phyloP scores from a whole-genome alignment of 148 eudicot species.

The Oxyria digyna region DNA sequence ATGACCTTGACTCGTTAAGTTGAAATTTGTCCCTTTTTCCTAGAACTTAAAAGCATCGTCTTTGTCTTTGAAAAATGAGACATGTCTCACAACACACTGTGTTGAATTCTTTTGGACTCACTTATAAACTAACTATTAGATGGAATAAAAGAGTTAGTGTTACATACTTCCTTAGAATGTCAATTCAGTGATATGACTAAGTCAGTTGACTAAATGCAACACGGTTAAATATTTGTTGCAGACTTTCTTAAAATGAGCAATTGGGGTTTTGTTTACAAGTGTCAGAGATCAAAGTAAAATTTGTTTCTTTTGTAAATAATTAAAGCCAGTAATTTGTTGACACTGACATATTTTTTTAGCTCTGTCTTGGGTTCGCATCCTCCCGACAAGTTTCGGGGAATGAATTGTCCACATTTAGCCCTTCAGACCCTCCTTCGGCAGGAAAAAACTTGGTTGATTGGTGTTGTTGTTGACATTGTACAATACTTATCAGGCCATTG shows the following conservation, averaged over 20 bases:
- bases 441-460: no score
- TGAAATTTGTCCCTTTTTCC: background rate
- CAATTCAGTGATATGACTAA: background rate
- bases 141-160: background rate
- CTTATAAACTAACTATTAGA: background rate
- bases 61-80: background rate
- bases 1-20: background rate
- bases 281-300: background rate
- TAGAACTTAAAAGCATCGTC: background rate
- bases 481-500: background rate
- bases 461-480: background rate
- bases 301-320: background rate
- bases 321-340: background rate
- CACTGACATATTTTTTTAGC: no score
- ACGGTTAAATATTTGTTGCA: background rate
- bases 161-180: background rate
- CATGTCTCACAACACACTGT: background rate
- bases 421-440: no score
- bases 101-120: background rate
- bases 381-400: no score
- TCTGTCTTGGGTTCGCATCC: no score
- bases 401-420: no score
- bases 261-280: background rate
- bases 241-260: background rate
- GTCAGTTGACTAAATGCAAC: background rate